A percentile compares a stretch with the other conserved stretches of the same genome.
These are phyloP conservation scores for Apiospora kogelbergensis DNA, from an alignment of 2,329 filamentous ascomycete genomes.

Conservation along the genomic window DNA sequence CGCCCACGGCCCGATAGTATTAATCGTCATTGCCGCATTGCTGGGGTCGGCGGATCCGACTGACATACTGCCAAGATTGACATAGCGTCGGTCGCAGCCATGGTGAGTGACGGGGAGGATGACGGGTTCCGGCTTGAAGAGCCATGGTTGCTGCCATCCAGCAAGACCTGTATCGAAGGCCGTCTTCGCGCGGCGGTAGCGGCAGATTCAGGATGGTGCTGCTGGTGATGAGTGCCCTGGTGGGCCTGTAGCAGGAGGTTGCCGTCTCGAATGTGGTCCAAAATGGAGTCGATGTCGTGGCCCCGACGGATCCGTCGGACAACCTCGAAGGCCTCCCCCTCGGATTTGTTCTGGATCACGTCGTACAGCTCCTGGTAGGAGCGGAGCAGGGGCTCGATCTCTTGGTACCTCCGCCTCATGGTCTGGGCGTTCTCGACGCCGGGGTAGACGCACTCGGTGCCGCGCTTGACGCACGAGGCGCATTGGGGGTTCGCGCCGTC, in stretches of 20 bases:
- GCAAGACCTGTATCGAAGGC: background rate
- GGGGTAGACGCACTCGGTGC: background rate
- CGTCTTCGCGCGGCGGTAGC: background rate
- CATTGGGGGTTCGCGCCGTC: background rate
- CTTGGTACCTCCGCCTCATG: background rate
- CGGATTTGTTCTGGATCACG: background rate
- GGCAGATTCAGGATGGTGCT: background rate
- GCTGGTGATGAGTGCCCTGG: background rate
- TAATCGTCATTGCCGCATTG: background rate
- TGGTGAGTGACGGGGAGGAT: background rate
- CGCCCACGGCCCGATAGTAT: background rate
- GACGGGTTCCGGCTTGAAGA: background rate
- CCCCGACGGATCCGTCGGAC: background rate
- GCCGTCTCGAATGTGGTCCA: background rate
- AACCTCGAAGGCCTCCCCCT: background rate
- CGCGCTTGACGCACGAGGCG: background rate
- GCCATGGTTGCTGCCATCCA: background rate
- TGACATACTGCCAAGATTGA: background rate
- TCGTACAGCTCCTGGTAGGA: background rate
- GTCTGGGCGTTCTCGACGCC: background rate
- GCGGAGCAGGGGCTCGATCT: background rate
- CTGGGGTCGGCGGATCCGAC: background rate
- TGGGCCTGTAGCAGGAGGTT: background rate
- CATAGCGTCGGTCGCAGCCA: background rate
- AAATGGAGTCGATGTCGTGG: background rate